Base-by-base conservation (phyloP, 176 grass and related monocot species). In the Aechmea fasciata region DNA sequence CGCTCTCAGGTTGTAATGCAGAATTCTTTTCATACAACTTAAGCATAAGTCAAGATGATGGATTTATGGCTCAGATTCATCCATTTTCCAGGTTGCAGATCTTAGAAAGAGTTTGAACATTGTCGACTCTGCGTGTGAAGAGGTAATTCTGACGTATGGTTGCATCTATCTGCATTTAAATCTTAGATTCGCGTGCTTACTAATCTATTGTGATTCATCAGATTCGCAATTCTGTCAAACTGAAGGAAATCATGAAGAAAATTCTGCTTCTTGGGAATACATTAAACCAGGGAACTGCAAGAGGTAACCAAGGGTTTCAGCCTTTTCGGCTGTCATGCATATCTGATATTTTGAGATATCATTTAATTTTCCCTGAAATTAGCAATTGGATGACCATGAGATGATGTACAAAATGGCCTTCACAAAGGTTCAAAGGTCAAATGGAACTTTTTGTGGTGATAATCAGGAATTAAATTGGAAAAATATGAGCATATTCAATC, bases 221-320 rank as follows among this genome's bases (percentile, higher is more conserved):
- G 92, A 96, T 96, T 70, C 92, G 85, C 67, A 73, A 63, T 84
- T 97, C 86, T 71, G 63, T 76, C 75, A 96, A 96, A 87, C 78
- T 96, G 78, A 96, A 96, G 82, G 93, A 96, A 73, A 85, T 96
- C 62, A 96, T 96, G 93, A 96, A 89, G 88, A 92, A 84, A 87
- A 92, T 96, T 76, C 84, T 96, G 24, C 83, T 89, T 57, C 93
- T 96, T 70, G 92, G 92, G 52, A 96, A 96, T 82, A 85, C 81
- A 1, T 78, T 96, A 71, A 96, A 96, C 83, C 88, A 89, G 68
- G 92, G 92, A 62, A 96, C 88, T 83, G 88, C 92, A 50, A 89
- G 89, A 96, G 92, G 92, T 96, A 86, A 74, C 50, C 73, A 66
- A 47, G 49, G 24, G 19, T 33, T 65, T 73, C 55, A 61, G 17